These are phyloP conservation scores for Vinca minor DNA, from an alignment of 257 asterid species.

Conservation along the genomic window DNA sequence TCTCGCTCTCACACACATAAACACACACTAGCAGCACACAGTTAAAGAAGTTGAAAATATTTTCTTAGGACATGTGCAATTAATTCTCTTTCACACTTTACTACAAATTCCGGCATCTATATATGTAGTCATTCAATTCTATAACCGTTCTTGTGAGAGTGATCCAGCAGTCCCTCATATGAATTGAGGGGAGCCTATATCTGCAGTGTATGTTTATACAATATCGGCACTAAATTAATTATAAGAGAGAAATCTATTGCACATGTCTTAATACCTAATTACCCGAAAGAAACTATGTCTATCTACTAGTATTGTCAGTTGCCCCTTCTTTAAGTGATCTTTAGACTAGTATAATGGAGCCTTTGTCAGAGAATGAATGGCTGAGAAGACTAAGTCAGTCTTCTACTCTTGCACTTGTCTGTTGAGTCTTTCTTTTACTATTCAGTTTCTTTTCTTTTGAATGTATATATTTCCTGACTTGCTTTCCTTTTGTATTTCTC, in stretches of 20 bases:
- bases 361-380: slow-evolving; percentile 83
- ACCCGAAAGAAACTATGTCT: slow-evolving; percentile 3
- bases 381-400: slow-evolving; percentile 45
- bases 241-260: too few species aligned
- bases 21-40: slow-evolving; percentile 7
- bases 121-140: too few species aligned
- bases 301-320: slow-evolving; percentile 40
- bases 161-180: too few species aligned
- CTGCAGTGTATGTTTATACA: too few species aligned
- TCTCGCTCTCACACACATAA: slow-evolving; percentile 12
- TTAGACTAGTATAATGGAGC: slow-evolving; percentile 36
- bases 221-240: too few species aligned
- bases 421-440: slow-evolving; percentile 20
- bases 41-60: too few species aligned
- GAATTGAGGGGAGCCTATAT: too few species aligned
- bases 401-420: slow-evolving; percentile 45
- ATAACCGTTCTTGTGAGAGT: too few species aligned
- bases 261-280: too few species aligned
- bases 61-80: too few species aligned
- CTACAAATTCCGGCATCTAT: too few species aligned
- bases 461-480: slow-evolving; percentile 1
- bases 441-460: not conserved
- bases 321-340: slow-evolving; percentile 34
- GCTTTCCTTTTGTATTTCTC: slow-evolving; percentile 21
- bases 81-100: too few species aligned